Percentiles rank a stretch among this genome's conserved stretches.
Conservation (phyloP, 1,284 basidiomycete species). For the Cryptococcus maquisensis region DNA sequence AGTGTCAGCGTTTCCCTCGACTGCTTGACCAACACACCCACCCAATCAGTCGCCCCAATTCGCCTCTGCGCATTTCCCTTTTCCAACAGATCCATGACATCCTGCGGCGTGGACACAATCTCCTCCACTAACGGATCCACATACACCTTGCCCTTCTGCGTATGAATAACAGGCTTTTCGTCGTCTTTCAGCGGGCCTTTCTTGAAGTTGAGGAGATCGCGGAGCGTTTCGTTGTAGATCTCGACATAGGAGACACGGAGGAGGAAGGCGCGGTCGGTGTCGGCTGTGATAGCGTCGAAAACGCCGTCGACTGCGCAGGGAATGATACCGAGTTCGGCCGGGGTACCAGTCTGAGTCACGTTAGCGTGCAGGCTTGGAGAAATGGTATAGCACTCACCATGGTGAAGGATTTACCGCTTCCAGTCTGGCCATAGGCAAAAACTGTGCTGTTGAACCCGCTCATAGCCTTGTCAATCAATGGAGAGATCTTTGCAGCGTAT, state of each 20-base stretch:
- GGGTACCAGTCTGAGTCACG: slow-evolving; percentile 45
- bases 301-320: slow-evolving; percentile 56
- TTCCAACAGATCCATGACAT: slow-evolving; percentile 52
- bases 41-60: slow-evolving; percentile 57
- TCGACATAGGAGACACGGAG: slow-evolving; percentile 57
- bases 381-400: slow-evolving; percentile 28
- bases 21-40: slow-evolving; percentile 11
- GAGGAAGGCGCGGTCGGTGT: slow-evolving; percentile 45
- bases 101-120: slow-evolving; percentile 52
- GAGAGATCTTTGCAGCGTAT: slow-evolving; percentile 52
- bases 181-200: slow-evolving; percentile 36
- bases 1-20: neutral
- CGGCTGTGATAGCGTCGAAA: slow-evolving; percentile 52
- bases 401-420: slow-evolving; percentile 52
- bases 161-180: slow-evolving; percentile 44
- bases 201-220: slow-evolving; percentile 51
- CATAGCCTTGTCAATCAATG: slow-evolving; percentile 54
- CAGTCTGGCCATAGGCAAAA: slow-evolving; percentile 52
- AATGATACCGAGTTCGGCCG: slow-evolving; percentile 54
- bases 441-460: slow-evolving; percentile 57
- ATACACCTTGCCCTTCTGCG: slow-evolving; percentile 49
- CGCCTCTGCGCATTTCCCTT: slow-evolving; percentile 53
- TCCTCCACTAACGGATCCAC: slow-evolving; percentile 54
- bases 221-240: slow-evolving; percentile 58
- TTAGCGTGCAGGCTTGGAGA: neutral